Base-by-base conservation (phyloP, 1,284 basidiomycete species). In the Rhodotorula sp. region DNA sequence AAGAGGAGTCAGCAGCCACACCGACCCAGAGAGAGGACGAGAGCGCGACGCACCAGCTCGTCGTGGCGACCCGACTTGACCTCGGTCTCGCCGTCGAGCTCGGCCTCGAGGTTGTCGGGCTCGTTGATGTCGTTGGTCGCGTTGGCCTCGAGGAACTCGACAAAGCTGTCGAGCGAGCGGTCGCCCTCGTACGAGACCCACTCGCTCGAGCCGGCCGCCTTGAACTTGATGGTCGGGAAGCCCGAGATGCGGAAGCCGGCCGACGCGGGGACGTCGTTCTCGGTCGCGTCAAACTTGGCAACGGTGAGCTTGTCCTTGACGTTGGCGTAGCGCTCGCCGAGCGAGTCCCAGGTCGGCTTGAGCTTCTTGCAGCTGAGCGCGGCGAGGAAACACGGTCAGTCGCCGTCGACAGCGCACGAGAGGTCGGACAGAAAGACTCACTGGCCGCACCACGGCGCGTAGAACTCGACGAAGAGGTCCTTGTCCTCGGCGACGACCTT, bases 381-480 rank as follows among this genome's bases (percentile, higher is more conserved):
- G 19, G 46, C 1, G 7, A 14, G 34, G 1, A 12, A 5, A 9
- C 23, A 1, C 7, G 2, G 56, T 53, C 56, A 63, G 60, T 44
- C 19, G 23, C 16, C n/a, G 44, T 44, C 14, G 27, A 23, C 19
- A 23, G 12, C 10, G 23, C 9, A 3, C n/a, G 0, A n/a, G 41
- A 25, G 27, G 19, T 8, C 9, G 17, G 53, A 60, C 19, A n/a
- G 41, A 19, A 27, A 25, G 45, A 67, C 72, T 63, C 61, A 79
- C 79, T 83, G 83, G 49, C 82, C 82, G 74, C 84, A 97, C 96
- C 97, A 99, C 66, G 92, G 89, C 66, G 96, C 97, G 81, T 93
- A 98, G 84, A 97, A 95, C 84, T 99, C 97, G 78, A 97, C 86
- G 78, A 99, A 94, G 78, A 97, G 90, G 82, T 99, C 96, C 85